phyloP scores from a whole-genome alignment of 176 grass and related monocot genomes.

The Luzula sylvatica region DNA sequence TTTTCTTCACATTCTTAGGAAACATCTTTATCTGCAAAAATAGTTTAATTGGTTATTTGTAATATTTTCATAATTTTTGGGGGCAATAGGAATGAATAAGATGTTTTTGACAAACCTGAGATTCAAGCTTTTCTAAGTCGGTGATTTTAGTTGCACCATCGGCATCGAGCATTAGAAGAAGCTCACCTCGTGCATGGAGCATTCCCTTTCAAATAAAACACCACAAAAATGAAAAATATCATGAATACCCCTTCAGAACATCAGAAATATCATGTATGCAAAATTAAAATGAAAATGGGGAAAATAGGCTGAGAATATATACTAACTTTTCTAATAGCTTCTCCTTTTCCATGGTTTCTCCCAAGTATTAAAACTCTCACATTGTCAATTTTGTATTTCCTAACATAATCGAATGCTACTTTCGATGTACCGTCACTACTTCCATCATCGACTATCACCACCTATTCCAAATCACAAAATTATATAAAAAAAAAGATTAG shows the following conservation, averaged over 20 bases:
- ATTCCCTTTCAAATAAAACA: slow-evolving; percentile 63
- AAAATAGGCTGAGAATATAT: not conserved
- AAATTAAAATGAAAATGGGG: not conserved
- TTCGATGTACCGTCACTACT: slow-evolving; percentile 73
- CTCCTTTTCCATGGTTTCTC: slow-evolving; percentile 96
- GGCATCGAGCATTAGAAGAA: slow-evolving; percentile 96
- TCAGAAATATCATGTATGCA: not conserved
- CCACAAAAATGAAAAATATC: slow-evolving; percentile 32
- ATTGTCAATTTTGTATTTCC: slow-evolving; percentile 68
- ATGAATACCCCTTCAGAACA: not conserved
- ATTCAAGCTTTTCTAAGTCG: slow-evolving; percentile 91
- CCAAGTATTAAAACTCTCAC: slow-evolving; percentile 86
- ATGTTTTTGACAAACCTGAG: slow-evolving; percentile 46
- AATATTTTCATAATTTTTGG: slow-evolving; percentile 1
- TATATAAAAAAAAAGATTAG: not conserved
- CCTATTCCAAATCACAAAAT: slow-evolving; percentile 31
- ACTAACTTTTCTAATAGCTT: slow-evolving; percentile 97
- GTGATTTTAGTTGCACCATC: slow-evolving; percentile 91
- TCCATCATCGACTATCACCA: slow-evolving; percentile 94
- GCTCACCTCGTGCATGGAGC: slow-evolving; percentile 85
- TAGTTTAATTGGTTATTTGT: not conserved
- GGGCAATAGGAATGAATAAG: slow-evolving; percentile 1
- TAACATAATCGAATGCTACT: slow-evolving; percentile 69
- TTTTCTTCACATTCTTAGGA: slow-evolving; percentile 32
- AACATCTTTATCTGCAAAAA: slow-evolving; percentile 38